These are phyloP conservation scores for Hymenoscyphus fraxineus DNA, from an alignment of 2,329 filamentous ascomycete genomes.

Conservation along the genomic window DNA sequence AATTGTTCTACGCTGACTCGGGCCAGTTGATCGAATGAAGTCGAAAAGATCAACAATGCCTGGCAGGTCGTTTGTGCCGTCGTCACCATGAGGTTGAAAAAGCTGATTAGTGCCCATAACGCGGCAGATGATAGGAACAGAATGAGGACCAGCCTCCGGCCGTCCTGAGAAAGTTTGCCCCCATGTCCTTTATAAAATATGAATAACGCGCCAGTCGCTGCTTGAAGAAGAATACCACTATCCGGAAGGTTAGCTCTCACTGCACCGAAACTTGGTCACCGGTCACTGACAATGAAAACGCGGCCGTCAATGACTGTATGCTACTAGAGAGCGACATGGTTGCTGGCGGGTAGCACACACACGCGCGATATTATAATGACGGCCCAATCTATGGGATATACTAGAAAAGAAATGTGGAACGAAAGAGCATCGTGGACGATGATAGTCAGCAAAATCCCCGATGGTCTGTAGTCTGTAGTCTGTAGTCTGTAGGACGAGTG, in stretches of 20 bases:
- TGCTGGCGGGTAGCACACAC: conserved; percentile 18
- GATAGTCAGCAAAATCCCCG: conserved; percentile 24
- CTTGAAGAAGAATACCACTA: conserved; percentile 35
- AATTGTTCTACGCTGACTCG: conserved; percentile 34
- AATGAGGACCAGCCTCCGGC: conserved; percentile 38
- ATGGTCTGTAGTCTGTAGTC: conserved; percentile 7
- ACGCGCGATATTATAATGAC: conserved; percentile 23
- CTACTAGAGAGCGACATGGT: conserved; percentile 32
- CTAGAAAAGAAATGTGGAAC: conserved; percentile 27
- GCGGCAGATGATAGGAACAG: conserved; percentile 35
- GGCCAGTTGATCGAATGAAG: conserved; percentile 34
- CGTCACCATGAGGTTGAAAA: conserved; percentile 31
- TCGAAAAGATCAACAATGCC: conserved; percentile 29
- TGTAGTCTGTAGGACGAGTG: too few species aligned
- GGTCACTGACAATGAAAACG: conserved; percentile 35
- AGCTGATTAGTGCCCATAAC: conserved; percentile 34
- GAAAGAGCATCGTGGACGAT: conserved; percentile 25
- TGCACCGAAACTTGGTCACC: not conserved
- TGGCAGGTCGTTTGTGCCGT: conserved; percentile 28
- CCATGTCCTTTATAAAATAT: conserved; percentile 32
- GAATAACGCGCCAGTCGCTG: conserved; percentile 31
- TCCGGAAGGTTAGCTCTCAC: conserved; percentile 18
- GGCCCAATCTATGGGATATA: conserved; percentile 34
- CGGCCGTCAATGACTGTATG: conserved; percentile 33
- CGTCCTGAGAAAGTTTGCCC: conserved; percentile 33